Percentiles rank a stretch among this genome's conserved stretches.
Evolutionary conservation across 2,329 filamentous ascomycete genomes (phyloP).

Genomic region (Gliomastix tumulicola): DNA sequence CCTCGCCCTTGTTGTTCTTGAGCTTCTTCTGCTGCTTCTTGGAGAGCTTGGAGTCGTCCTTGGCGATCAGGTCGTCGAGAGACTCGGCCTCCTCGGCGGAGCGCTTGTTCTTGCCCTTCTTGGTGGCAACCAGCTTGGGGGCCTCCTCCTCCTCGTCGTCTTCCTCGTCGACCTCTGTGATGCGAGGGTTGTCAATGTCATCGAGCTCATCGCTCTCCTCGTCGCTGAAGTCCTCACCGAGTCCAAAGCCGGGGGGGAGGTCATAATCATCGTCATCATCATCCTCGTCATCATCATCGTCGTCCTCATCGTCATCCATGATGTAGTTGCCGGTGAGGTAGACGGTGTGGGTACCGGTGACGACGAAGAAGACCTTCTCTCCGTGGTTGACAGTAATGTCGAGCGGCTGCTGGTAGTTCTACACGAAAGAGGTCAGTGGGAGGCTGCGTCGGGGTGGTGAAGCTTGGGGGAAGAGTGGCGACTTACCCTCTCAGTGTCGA

Average conservation of each 20-base stretch:
- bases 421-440: no score
- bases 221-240: slow-evolving; percentile 67
- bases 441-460: not conserved
- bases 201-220: slow-evolving; percentile 73
- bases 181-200: slow-evolving; percentile 68
- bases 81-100: slow-evolving; percentile 66
- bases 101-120: slow-evolving; percentile 91
- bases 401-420: slow-evolving; percentile 93
- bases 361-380: slow-evolving; percentile 88
- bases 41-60: slow-evolving; percentile 74
- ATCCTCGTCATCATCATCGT: slow-evolving; percentile 57
- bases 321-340: slow-evolving; percentile 97
- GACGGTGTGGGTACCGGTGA: slow-evolving; percentile 81
- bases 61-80: slow-evolving; percentile 81
- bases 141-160: slow-evolving; percentile 72
- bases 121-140: slow-evolving; percentile 50
- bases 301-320: slow-evolving; percentile 59
- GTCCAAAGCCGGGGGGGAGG: slow-evolving; percentile 65
- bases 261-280: slow-evolving; percentile 79
- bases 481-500: slow-evolving; percentile 84
- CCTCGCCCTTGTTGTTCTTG: slow-evolving; percentile 96
- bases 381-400: slow-evolving; percentile 87
- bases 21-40: slow-evolving; percentile 98
- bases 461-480: not conserved
- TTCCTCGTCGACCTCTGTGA: slow-evolving; percentile 77